Evolutionary conservation across 495 filamentous ascomycete species (phyloP).

Genomic region (Tuber calosporum): DNA sequence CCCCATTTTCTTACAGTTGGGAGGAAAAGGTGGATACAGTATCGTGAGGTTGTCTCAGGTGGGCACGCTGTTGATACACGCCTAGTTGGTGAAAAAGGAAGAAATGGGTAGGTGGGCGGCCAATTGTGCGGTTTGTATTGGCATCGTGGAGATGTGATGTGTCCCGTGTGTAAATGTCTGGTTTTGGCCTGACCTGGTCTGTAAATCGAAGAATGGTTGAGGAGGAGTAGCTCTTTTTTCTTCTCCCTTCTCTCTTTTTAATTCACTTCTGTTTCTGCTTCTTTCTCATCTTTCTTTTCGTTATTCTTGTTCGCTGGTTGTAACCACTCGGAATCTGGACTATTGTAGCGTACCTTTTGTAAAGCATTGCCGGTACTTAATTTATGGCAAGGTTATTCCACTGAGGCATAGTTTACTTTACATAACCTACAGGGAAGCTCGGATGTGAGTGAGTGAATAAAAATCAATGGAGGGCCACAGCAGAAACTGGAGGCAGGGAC

Average conservation of each 20-base stretch:
- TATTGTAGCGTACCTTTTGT: background rate
- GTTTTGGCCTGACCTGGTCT: background rate
- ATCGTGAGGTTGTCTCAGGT: conserved; percentile 38
- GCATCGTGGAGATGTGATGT: conserved; percentile 27
- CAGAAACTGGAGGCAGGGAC: background rate
- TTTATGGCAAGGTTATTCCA: background rate
- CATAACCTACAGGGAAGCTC: background rate
- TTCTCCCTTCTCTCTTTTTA: background rate
- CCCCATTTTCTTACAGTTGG: conserved; percentile 6
- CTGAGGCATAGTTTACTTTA: background rate
- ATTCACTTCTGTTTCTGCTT: conserved; percentile 27
- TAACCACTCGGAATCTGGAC: too few relatives aligned
- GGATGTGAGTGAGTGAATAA: background rate
- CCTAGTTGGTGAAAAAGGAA: background rate
- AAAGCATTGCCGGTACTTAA: background rate
- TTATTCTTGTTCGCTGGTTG: background rate
- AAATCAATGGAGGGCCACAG: background rate
- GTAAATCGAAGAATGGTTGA: background rate
- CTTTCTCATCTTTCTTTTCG: background rate
- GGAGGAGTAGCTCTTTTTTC: background rate
- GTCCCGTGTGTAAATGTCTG: conserved; percentile 10
- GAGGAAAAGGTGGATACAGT: conserved; percentile 23
- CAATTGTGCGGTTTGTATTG: conserved; percentile 22
- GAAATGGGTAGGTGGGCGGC: background rate
- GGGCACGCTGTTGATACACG: background rate